These are phyloP conservation scores for Chloromonas sp. DNA, from an alignment of 163 green algal species.

Conservation along the genomic window DNA sequence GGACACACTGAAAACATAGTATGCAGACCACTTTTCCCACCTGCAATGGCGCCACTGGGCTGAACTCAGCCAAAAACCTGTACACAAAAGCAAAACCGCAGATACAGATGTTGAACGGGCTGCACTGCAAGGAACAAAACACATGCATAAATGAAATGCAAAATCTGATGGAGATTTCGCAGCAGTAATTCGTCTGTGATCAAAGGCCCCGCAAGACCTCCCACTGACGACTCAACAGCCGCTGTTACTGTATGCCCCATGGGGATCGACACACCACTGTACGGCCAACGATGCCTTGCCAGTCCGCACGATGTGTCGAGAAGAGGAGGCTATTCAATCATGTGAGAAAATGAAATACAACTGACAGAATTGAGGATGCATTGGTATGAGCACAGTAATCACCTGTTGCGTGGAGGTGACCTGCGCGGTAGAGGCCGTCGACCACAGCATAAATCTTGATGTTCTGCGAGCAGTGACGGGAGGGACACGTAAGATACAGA, in stretches of 20 bases:
- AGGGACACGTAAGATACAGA: too few relatives aligned
- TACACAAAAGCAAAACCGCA: neutral
- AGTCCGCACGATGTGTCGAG: neutral
- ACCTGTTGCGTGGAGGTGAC: too few relatives aligned
- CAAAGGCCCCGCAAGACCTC: neutral
- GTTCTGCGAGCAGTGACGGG: too few relatives aligned
- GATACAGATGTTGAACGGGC: neutral
- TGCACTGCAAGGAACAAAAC: neutral
- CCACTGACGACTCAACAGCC: constrained; percentile 8
- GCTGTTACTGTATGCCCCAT: constrained; percentile 4
- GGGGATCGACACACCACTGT: constrained; percentile 1
- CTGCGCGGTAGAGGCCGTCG: too few relatives aligned
- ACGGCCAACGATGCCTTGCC: neutral
- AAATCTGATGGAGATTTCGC: neutral
- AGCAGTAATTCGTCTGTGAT: constrained; percentile 10
- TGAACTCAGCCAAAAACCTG: neutral
- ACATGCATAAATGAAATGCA: neutral
- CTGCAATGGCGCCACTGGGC: neutral
- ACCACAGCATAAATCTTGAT: too few relatives aligned
- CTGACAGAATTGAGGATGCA: neutral
- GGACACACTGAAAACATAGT: neutral
- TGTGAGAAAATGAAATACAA: neutral
- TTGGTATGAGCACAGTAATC: too few relatives aligned
- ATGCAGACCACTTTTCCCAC: neutral
- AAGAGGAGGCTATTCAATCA: neutral